Conservation (phyloP, 306 rosid species). For the Cicer cuneatum region DNA sequence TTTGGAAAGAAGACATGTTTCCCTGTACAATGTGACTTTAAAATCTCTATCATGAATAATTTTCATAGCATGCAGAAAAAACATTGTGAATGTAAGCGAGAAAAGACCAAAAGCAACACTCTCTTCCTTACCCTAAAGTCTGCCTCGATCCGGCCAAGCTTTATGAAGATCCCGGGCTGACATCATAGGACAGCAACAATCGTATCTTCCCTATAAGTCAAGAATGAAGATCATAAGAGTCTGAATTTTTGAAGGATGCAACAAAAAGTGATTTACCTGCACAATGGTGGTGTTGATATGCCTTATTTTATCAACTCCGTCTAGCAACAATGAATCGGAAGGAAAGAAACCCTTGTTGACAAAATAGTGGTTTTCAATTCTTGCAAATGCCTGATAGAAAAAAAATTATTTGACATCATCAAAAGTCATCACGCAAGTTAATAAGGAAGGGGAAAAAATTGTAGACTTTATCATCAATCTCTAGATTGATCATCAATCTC, state of each 20-base stretch:
- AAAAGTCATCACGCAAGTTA: slow-evolving; percentile 13
- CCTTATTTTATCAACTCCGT: slow-evolving; percentile 76
- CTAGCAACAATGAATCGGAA: slow-evolving; percentile 81
- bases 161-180: slow-evolving; percentile 99
- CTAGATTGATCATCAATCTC: too few species aligned
- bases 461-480: not conserved
- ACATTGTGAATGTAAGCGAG: slow-evolving; percentile 10
- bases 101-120: slow-evolving; percentile 30
- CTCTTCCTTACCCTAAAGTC: slow-evolving; percentile 67
- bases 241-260: slow-evolving; percentile 28
- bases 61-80: slow-evolving; percentile 38
- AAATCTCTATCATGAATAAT: not conserved
- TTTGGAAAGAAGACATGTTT: not conserved
- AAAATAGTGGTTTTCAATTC: slow-evolving; percentile 96
- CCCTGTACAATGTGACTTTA: not conserved
- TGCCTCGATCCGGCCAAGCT: slow-evolving; percentile 98
- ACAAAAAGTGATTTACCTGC: slow-evolving; percentile 61
- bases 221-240: slow-evolving; percentile 19
- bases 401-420: slow-evolving; percentile 30
- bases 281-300: slow-evolving; percentile 81
- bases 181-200: slow-evolving; percentile 93
- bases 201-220: slow-evolving; percentile 85
- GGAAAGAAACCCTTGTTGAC: slow-evolving; percentile 85
- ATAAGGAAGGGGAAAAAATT: slow-evolving; percentile 3
- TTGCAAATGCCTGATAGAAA: slow-evolving; percentile 84